These are phyloP conservation scores for Thalassiosira livingstoniorum DNA, from an alignment of 352 stramenopile genomes.

Conservation along the genomic window DNA sequence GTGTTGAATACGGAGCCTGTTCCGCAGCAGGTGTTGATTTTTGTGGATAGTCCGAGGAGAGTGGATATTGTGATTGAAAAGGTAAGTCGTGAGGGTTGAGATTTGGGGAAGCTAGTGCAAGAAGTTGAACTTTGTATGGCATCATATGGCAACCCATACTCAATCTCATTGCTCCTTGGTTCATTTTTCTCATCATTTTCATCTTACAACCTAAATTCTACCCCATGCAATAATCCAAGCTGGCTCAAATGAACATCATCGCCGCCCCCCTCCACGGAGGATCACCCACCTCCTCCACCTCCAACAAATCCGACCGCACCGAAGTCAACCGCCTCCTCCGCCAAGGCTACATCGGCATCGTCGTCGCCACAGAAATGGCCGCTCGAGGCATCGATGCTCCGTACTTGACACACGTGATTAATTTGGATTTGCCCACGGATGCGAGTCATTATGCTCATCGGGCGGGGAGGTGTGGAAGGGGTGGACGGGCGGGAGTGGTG, in stretches of 20 bases:
- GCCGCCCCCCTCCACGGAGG: constrained; percentile 78
- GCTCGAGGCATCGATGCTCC: constrained; percentile 81
- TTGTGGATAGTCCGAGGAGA: constrained; percentile 79
- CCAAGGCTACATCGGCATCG: constrained; percentile 80
- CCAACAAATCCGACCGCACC: constrained; percentile 78
- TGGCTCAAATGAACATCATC: constrained; percentile 78
- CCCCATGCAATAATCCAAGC: constrained; percentile 11
- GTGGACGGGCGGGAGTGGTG: constrained; percentile 79
- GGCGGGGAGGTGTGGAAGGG: constrained; percentile 77
- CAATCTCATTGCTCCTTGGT: not conserved
- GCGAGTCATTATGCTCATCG: constrained; percentile 84
- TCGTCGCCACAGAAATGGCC: constrained; percentile 83
- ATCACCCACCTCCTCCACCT: too few relatives aligned
- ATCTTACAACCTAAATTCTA: not conserved
- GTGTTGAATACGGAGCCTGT: constrained; percentile 80
- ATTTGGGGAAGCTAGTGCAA: not conserved
- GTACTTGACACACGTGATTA: constrained; percentile 84
- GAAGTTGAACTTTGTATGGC: too few relatives aligned
- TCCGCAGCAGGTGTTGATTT: constrained; percentile 83
- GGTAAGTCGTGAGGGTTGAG: constrained; percentile 18
- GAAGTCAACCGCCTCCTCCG: constrained; percentile 80
- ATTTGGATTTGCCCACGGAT: constrained; percentile 84
- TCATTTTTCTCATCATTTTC: not conserved
- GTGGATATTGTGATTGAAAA: constrained; percentile 82
- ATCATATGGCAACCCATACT: not conserved